These are phyloP conservation scores for Hypoxylon rickii DNA, from an alignment of 495 filamentous ascomycete species.

Conservation along the genomic window DNA sequence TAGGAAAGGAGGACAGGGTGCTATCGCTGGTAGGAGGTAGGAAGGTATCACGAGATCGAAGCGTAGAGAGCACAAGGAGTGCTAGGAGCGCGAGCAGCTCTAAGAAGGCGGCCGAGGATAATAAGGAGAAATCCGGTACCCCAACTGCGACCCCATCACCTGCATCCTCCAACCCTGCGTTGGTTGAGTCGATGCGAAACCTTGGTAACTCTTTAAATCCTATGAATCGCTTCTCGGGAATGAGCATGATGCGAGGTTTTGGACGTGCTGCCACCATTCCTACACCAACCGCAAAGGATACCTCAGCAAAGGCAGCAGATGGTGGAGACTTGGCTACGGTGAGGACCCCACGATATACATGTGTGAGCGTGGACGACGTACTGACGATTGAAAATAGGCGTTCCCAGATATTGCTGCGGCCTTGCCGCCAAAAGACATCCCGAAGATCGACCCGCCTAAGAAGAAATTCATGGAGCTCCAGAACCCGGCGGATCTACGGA, in stretches of 20 bases:
- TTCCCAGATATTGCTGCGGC: conserved; percentile 62
- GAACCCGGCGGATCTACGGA: conserved; percentile 74
- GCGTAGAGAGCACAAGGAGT: conserved; percentile 69
- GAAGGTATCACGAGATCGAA: conserved; percentile 67
- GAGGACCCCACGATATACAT: conserved; percentile 10
- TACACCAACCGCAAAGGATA: conserved; percentile 37
- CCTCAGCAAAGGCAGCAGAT: conserved; percentile 39
- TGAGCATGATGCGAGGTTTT: conserved; percentile 74
- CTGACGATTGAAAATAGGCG: conserved; percentile 44
- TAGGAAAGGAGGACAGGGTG: conserved; percentile 59
- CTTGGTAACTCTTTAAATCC: conserved; percentile 84
- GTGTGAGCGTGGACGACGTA: background rate
- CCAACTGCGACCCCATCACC: conserved; percentile 37
- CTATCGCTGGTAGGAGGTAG: conserved; percentile 67
- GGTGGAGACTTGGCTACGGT: conserved; percentile 58
- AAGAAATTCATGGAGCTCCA: conserved; percentile 80
- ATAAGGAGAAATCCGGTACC: conserved; percentile 40
- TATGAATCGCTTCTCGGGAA: conserved; percentile 72
- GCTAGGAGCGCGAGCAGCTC: conserved; percentile 61
- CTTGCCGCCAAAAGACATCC: conserved; percentile 53
- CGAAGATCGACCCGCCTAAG: conserved; percentile 71
- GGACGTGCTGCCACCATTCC: conserved; percentile 57
- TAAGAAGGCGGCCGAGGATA: conserved; percentile 52
- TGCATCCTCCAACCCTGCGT: conserved; percentile 58
- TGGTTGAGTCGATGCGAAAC: conserved; percentile 80